Percentiles rank a stretch among this genome's conserved stretches.
Evolutionary conservation across 2,329 filamentous ascomycete genomes (phyloP).

Genomic region (Incumbomyces lentus): DNA sequence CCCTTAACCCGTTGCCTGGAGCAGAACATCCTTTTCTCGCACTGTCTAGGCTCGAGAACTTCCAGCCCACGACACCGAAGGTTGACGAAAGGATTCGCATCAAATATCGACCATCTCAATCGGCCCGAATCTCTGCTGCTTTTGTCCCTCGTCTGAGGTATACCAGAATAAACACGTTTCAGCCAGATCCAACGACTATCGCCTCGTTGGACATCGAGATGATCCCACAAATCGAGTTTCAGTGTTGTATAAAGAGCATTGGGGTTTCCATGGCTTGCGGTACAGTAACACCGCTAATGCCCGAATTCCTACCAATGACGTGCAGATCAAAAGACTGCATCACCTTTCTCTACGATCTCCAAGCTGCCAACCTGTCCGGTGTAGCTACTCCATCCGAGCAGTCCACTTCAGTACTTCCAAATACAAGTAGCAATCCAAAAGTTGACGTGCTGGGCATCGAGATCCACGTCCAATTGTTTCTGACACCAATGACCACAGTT

Average conservation of each 20-base stretch:
- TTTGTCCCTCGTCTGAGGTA: slow-evolving; percentile 48
- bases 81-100: slow-evolving; percentile 44
- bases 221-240: slow-evolving; percentile 41
- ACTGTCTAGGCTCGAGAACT: slow-evolving; percentile 47
- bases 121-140: slow-evolving; percentile 46
- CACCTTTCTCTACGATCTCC: slow-evolving; percentile 41
- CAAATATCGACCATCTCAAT: slow-evolving; percentile 41
- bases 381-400: slow-evolving; percentile 11
- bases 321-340: slow-evolving; percentile 46
- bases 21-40: slow-evolving; percentile 44
- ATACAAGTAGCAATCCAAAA: slow-evolving; percentile 29
- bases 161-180: slow-evolving; percentile 36
- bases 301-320: slow-evolving; percentile 28
- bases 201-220: slow-evolving; percentile 48
- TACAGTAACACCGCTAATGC: slow-evolving; percentile 34
- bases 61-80: slow-evolving; percentile 41
- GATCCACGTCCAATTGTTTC: slow-evolving; percentile 32
- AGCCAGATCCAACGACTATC: slow-evolving; percentile 37
- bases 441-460: slow-evolving; percentile 36
- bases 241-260: slow-evolving; percentile 40
- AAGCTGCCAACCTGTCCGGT: slow-evolving; percentile 14
- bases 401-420: slow-evolving; percentile 16
- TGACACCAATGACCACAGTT: slow-evolving; percentile 33
- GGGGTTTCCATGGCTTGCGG: slow-evolving; percentile 39
- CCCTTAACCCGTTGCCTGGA: slow-evolving; percentile 41